Percentiles rank a stretch among this genome's conserved stretches.
Evolutionary conservation across 306 rosid species (phyloP).

Genomic region (Lathyrus aphaca): DNA sequence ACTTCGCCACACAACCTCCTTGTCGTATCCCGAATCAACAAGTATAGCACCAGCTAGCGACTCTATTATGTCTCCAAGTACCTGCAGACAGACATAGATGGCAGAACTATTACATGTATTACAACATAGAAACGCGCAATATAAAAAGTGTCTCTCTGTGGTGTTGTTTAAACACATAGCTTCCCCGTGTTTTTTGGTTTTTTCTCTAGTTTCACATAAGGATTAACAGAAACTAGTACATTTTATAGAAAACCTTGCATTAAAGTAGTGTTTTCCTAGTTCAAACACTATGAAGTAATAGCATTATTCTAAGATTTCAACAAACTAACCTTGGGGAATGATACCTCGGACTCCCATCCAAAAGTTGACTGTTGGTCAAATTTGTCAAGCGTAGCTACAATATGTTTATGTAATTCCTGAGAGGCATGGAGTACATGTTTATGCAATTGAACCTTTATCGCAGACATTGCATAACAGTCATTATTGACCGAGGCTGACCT

Average conservation of each 20-base stretch:
- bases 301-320: neutral
- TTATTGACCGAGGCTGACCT: conserved; percentile 79
- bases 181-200: too few relatives aligned
- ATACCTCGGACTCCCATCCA: conserved; percentile 72
- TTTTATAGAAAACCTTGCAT: neutral
- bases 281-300: conserved; percentile 7
- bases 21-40: conserved; percentile 66
- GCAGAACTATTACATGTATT: neutral
- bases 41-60: conserved; percentile 83
- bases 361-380: conserved; percentile 52
- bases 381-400: conserved; percentile 36
- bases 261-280: neutral
- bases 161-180: too few relatives aligned
- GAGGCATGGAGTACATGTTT: conserved; percentile 67
- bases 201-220: neutral
- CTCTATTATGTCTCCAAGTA: conserved; percentile 80
- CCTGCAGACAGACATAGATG: conserved; percentile 45
- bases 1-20: conserved; percentile 59
- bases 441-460: conserved; percentile 65
- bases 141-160: too few relatives aligned
- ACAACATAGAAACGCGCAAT: neutral
- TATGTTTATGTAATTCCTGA: conserved; percentile 58
- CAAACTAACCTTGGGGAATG: conserved; percentile 75
- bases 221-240: neutral
- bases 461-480: conserved; percentile 68